phyloP scores from a whole-genome alignment of 2,329 filamentous ascomycete species.

The Juglanconis oblonga region DNA sequence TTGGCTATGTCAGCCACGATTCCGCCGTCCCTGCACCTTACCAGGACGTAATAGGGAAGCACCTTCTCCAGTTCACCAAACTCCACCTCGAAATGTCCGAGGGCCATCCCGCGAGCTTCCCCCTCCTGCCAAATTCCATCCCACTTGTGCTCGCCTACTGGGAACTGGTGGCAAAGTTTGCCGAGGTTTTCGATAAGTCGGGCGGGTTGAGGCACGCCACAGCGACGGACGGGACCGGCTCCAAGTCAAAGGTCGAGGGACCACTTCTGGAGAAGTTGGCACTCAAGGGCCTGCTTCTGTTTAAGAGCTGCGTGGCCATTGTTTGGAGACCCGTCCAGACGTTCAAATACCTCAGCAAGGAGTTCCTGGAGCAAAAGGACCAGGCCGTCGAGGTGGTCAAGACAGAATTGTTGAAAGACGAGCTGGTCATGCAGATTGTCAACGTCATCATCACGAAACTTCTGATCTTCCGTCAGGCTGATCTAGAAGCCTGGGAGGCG shows the following conservation, averaged over 20 bases:
- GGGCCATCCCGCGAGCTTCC: constrained; percentile 77
- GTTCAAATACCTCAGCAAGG: constrained; percentile 76
- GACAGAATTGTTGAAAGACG: constrained; percentile 68
- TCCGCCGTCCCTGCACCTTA: constrained; percentile 51
- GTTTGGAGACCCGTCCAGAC: constrained; percentile 76
- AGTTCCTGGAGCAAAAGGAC: constrained; percentile 74
- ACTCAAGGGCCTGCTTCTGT: constrained; percentile 76
- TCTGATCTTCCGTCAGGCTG: constrained; percentile 80
- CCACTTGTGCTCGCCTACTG: constrained; percentile 80
- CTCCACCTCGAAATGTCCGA: constrained; percentile 84
- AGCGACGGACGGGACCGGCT: constrained; percentile 31
- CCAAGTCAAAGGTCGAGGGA: constrained; percentile 53
- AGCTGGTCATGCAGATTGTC: constrained; percentile 77
- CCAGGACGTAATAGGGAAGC: constrained; percentile 71
- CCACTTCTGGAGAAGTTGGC: constrained; percentile 75
- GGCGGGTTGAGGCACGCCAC: constrained; percentile 49
- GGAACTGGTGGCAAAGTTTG: constrained; percentile 74
- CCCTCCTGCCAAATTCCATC: constrained; percentile 75
- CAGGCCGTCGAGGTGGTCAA: constrained; percentile 69
- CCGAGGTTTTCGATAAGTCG: constrained; percentile 67
- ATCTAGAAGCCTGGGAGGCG: constrained; percentile 89
- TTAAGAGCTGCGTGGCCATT: constrained; percentile 81
- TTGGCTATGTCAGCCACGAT: constrained; percentile 59
- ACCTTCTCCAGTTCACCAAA: constrained; percentile 87
- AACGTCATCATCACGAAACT: constrained; percentile 82